Evolutionary conservation across 2,329 filamentous ascomycete species (phyloP), one percentile per base, ranked within the genome.

Genomic region (Harringtonia lauricola): DNA sequence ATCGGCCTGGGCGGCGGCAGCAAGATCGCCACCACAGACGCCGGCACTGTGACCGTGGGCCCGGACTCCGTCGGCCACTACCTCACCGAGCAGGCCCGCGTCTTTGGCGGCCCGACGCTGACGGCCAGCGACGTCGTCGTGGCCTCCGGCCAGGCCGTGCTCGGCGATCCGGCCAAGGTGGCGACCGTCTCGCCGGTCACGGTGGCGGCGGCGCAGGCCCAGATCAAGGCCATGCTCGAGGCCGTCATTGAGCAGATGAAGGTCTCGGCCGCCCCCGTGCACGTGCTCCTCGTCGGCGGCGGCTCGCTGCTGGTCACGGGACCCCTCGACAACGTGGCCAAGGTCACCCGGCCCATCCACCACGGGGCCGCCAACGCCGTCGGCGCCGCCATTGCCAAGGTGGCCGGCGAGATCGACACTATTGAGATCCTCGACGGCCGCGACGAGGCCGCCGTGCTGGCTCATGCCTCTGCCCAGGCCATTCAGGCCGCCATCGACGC

Each of bases 361-460:
- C 71, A 73, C 4, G 71, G 69, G 5, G 73, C 81, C 2, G 78
- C 78, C 6, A 82, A 82, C 52, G 78, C 78, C 0, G 76, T 82
- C 10, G 78, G 78, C 2, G 77, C 77, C 12, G 76, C 77, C 1
- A 77, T 75, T 45, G 74, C 76, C 2, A 62, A 72, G 35, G 74
- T 26, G 7, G 10, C 7, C 24, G 24, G 24, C 24, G 24, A 7
- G 7, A 10, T 26, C 24, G 24, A 26, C 24, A 10, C 24, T 10
- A 10, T 26, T 10, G 24, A 26, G 24, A 26, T 7, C 24, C 6
- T 10, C 24, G 24, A 26, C 7, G 10, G 10, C 24, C 6, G 10
- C 7, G 10, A 6, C 24, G 10, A 26, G 24, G 24, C 6, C 24
- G 24, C 6, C 7, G 7, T 26, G 24, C 6, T 26, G 24, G 24